These are phyloP conservation scores for Vicia villosa DNA, from an alignment of 306 rosid species.

Conservation along the genomic window DNA sequence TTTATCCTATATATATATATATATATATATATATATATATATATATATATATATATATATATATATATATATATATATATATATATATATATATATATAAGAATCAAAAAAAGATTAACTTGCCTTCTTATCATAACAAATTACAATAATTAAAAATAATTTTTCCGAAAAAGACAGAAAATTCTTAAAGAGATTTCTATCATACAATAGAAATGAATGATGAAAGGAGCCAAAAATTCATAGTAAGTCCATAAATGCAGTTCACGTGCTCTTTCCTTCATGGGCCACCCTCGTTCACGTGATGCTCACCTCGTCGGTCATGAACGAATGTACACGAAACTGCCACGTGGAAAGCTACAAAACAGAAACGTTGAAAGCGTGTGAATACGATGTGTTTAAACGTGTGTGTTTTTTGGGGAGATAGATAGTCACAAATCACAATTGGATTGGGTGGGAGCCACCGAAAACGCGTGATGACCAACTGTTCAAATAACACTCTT, in stretches of 20 bases:
- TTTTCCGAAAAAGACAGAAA: no score
- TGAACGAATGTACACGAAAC: neutral
- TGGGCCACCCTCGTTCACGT: conserved; percentile 31
- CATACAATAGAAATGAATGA: no score
- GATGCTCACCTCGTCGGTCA: neutral
- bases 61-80: no score
- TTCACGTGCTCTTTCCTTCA: conserved; percentile 26
- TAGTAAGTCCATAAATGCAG: neutral
- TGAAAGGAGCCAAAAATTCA: neutral
- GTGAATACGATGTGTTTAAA: conserved; percentile 23
- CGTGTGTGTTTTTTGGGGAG: conserved; percentile 31
- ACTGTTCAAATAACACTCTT: neutral
- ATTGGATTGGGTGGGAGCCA: neutral
- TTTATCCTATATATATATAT: no score
- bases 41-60: no score
- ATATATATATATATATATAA: no score
- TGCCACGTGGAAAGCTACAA: conserved; percentile 15
- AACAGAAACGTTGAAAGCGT: conserved; percentile 14
- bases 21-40: no score
- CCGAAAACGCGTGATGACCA: conserved; percentile 29
- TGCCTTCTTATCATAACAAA: no score
- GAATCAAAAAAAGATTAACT: no score
- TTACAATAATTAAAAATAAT: no score
- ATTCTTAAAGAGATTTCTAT: no score
- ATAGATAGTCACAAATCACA: neutral